Evolutionary conservation across 768 basidiomycete genomes (phyloP).

Genomic region (Lentinus tigrinus): DNA sequence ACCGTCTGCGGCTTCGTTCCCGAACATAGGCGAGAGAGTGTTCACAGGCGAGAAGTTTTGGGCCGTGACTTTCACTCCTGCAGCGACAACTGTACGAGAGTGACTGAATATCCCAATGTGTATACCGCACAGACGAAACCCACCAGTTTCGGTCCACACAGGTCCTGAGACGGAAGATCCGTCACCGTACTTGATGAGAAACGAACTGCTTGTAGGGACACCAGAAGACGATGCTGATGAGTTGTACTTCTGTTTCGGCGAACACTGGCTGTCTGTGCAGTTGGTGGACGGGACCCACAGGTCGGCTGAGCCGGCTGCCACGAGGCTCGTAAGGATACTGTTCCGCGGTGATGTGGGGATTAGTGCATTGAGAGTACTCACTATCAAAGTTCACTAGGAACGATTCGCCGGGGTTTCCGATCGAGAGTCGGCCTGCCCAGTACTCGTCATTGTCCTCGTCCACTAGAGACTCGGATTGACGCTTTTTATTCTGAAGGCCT

Average conservation of each 20-base stretch:
- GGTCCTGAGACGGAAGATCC: constrained; percentile 33
- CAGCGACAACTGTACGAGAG: constrained; percentile 26
- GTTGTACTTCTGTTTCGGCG: constrained; percentile 27
- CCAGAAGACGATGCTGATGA: constrained; percentile 27
- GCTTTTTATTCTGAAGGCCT: background rate
- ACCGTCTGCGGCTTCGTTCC: constrained; percentile 15
- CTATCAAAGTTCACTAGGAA: constrained; percentile 23
- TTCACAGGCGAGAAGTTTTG: constrained; percentile 22
- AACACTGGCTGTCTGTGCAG: constrained; percentile 14
- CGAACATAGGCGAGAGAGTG: constrained; percentile 14
- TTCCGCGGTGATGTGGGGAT: background rate
- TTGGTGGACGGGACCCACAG: constrained; percentile 20
- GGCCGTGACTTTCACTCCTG: constrained; percentile 24
- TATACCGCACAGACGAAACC: background rate
- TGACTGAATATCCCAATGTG: background rate
- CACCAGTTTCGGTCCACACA: constrained; percentile 31
- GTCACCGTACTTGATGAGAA: constrained; percentile 38
- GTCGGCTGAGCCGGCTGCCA: constrained; percentile 19
- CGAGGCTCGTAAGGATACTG: background rate
- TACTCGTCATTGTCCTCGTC: constrained; percentile 19
- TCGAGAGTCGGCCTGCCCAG: constrained; percentile 44
- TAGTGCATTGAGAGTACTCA: background rate
- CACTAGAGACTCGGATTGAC: constrained; percentile 22
- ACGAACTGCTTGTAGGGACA: constrained; percentile 19
- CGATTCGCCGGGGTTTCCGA: constrained; percentile 44